These are phyloP conservation scores for Fusarium sp. DNA, from an alignment of 2,329 filamentous ascomycete genomes.

Conservation along the genomic window DNA sequence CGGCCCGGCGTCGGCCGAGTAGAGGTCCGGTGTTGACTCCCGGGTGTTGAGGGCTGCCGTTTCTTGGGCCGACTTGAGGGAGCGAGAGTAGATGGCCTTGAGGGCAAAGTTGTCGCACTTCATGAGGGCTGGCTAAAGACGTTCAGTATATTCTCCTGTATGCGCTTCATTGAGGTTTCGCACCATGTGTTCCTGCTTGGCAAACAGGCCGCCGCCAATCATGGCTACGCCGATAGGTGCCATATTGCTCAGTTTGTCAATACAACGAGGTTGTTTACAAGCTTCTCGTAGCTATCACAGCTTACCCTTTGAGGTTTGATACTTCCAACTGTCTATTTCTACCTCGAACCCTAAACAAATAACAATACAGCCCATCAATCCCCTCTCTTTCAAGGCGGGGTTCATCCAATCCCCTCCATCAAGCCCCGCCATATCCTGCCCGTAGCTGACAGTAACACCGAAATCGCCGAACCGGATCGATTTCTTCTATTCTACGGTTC, in stretches of 20 bases:
- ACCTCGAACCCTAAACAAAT: neutral
- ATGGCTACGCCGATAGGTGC: conserved; percentile 66
- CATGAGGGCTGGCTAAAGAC: conserved; percentile 67
- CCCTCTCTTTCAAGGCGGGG: conserved; percentile 3
- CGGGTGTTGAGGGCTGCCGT: conserved; percentile 55
- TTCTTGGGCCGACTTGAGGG: conserved; percentile 66
- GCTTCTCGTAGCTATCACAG: conserved; percentile 2
- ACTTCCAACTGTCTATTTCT: conserved; percentile 2
- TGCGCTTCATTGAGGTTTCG: conserved; percentile 22
- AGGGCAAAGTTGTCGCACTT: conserved; percentile 63
- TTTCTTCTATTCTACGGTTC: neutral
- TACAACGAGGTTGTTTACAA: conserved; percentile 8
- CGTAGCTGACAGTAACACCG: neutral
- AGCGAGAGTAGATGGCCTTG: conserved; percentile 76
- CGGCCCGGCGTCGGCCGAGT: conserved; percentile 65
- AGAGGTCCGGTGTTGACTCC: conserved; percentile 58
- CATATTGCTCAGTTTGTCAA: conserved; percentile 41
- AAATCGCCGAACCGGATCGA: neutral
- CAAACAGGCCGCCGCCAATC: conserved; percentile 73
- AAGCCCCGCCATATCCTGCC: neutral
- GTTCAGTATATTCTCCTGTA: conserved; percentile 15
- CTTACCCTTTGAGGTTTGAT: neutral
- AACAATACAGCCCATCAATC: neutral
- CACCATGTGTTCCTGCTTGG: conserved; percentile 68
- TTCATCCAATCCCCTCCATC: neutral